Evolutionary conservation across 2,329 filamentous ascomycete species (phyloP), one percentile per base, ranked within the genome.

Genomic region (Fusarium lateritium): DNA sequence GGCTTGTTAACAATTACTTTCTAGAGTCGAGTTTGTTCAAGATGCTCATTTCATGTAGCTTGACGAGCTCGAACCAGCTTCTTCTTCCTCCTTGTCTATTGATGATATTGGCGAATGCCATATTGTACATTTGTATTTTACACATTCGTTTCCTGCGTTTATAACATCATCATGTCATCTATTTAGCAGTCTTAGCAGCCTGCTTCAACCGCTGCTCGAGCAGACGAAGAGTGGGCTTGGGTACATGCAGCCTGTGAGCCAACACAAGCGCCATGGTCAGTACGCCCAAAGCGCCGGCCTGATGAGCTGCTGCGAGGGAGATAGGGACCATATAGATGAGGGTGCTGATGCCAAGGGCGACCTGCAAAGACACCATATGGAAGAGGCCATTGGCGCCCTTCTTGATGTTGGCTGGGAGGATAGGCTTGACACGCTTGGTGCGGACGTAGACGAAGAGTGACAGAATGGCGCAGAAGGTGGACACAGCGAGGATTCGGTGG

Each of bases 241-340:
- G 92, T 54, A 94, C 85, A 81, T 92, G 92, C 56, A 97, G 80
- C 40, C 94, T 86, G 73, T 91, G 94, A 13, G 92, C 93, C 38
- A 98, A 83, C 2, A 98, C 86, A 22, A 97, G 83, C 1, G 91
- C 91, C 44, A 93, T 94, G 0, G 93, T 97, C 64, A 99, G 82
- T 21, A 99, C 83, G 3, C 93, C 93, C 71, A 99, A 82, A 62
- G 91, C 93, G 39, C 96, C 95, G 3, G 96, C 96, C 81, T 99
- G 96, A 79, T 99, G 96, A 9, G 93, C 90, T 5, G 95, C 94
- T 1, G 95, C 96, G 11, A 99, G 83, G 66, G 92, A 91, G 4
- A 91, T 92, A 6, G 97, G 96, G 1, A 99, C 94, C 78, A 99
- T 91, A 82, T 98, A 98, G 74, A 97, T 91, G 63, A 99, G 85